Percentiles rank a stretch among this genome's conserved stretches.
Conservation (phyloP, 2,329 filamentous ascomycete species). For the Neopestalotiopsis clavispora region DNA sequence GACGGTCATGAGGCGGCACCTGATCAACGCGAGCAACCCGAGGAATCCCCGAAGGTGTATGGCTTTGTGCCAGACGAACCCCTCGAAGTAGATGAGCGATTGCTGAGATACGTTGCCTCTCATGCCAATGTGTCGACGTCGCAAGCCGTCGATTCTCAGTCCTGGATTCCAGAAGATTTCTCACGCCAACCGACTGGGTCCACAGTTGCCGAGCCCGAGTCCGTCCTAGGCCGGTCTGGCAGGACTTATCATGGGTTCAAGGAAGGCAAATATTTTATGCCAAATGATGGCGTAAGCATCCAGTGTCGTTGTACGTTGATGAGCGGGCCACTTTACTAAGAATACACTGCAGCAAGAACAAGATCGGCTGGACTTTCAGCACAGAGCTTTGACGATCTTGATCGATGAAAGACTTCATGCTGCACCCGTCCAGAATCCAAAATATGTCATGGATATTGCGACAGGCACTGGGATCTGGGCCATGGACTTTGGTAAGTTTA, state of each 20-base stretch:
- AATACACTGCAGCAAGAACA: slow-evolving; percentile 16
- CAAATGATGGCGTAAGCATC: slow-evolving; percentile 9
- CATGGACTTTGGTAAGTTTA: slow-evolving; percentile 4
- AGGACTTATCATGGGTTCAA: slow-evolving; percentile 5
- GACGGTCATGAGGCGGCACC: not conserved
- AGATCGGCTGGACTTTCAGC: slow-evolving; percentile 19
- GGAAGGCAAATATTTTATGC: slow-evolving; percentile 14
- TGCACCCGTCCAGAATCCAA: slow-evolving; percentile 9
- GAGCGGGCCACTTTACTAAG: not conserved
- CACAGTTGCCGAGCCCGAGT: slow-evolving; percentile 8
- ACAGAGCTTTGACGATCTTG: slow-evolving; percentile 13
- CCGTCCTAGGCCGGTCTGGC: not conserved
- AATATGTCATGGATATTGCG: slow-evolving; percentile 19
- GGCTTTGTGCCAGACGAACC: not conserved
- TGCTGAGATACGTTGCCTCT: not conserved
- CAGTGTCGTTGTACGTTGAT: not conserved
- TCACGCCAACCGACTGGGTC: slow-evolving; percentile 11
- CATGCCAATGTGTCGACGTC: not conserved
- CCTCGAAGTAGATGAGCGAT: not conserved
- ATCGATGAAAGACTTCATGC: slow-evolving; percentile 6
- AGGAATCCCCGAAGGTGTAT: not conserved
- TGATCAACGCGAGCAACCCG: not conserved
- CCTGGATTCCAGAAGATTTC: slow-evolving; percentile 8
- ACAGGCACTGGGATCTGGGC: slow-evolving; percentile 19
- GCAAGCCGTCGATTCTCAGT: not conserved